Base-by-base conservation (phyloP, 805 yeast genomes). In the Saccharomycopsis vini region DNA sequence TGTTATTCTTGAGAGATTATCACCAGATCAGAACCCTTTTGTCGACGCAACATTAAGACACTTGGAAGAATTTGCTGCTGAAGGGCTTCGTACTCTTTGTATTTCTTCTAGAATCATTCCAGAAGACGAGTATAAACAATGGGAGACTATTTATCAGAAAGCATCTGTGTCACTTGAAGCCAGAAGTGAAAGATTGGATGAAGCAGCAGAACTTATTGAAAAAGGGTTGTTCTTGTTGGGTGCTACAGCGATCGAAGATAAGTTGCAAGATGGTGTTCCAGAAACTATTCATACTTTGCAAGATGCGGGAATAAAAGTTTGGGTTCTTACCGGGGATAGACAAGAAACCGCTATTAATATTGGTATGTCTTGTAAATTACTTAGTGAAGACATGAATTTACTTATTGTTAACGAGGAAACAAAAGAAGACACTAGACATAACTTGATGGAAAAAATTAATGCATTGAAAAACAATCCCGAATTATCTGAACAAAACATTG, bases 261-360 rank as follows among this genome's bases (percentile, higher is more conserved):
- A 92, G 58, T 68, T 92, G 39, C 99, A 92, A 65, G 97, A 90
- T 46, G 98, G 97, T 33, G 99, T 92, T 18, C 97, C 99, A 2
- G 98, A 92, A 52, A 88, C 98, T 1, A 94, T 92, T 49, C 92
- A 86, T 52, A 84, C 95, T 4, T 71, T 92, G 44, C 98, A 94
- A 60, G 87, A 83, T 45, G 99, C 99, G 0, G 97, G 97, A 13
- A 89, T 94, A 52, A 90, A 88, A 60, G 77, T 92, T 15, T 92
- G 99, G 99, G 97, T 92, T 20, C 68, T 92, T 40, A 92, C 99
- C 2, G 99, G 99, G 54, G 99, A 92, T 59, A 75, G 96, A 61
- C 99, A 94, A 61, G 99, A 92, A 61, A 92, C 99, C 12, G 99
- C 99, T 0, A 84, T 92, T 52, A 92, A 92, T 60, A 92, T 92